Percentiles rank a stretch among this genome's conserved stretches.
These are phyloP conservation scores for Diaporthe destruens DNA, from an alignment of 2,329 filamentous ascomycete species.

Conservation along the genomic window DNA sequence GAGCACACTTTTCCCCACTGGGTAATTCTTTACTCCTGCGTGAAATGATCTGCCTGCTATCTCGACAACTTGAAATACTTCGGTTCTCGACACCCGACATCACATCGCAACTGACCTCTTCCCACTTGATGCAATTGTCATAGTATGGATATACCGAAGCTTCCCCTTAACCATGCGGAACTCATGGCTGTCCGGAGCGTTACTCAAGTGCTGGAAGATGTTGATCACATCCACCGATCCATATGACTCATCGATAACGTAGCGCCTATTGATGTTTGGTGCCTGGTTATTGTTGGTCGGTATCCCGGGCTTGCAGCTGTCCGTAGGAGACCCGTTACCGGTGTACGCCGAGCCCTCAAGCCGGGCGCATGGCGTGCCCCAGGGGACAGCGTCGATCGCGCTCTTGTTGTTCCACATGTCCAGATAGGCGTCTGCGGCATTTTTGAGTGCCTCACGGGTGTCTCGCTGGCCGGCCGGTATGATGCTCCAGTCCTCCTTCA, in stretches of 20 bases:
- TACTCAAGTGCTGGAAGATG: constrained; percentile 46
- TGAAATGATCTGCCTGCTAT: not conserved
- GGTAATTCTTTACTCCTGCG: not conserved
- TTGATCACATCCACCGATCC: constrained; percentile 49
- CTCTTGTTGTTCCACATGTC: constrained; percentile 51
- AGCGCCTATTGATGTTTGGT: constrained; percentile 48
- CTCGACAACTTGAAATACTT: not conserved
- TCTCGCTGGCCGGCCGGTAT: constrained; percentile 47
- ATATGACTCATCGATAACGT: constrained; percentile 49
- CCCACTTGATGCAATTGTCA: constrained; percentile 44
- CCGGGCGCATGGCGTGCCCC: constrained; percentile 53
- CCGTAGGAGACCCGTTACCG: constrained; percentile 17
- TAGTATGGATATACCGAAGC: constrained; percentile 49
- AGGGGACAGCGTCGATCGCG: constrained; percentile 49
- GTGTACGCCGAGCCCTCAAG: constrained; percentile 46
- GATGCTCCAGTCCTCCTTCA: constrained; percentile 48
- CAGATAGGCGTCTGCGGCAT: constrained; percentile 51
- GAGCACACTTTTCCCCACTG: not conserved
- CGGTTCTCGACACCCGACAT: not conserved
- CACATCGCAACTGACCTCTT: not conserved
- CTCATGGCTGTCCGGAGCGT: constrained; percentile 49
- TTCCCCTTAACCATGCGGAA: constrained; percentile 49
- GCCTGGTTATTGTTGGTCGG: constrained; percentile 41
- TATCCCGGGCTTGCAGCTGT: constrained; percentile 37
- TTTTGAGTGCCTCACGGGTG: constrained; percentile 46